Evolutionary conservation across 345 rosid genomes (phyloP), one percentile per base, ranked within the genome.

Genomic region (Ceriops zippeliana): DNA sequence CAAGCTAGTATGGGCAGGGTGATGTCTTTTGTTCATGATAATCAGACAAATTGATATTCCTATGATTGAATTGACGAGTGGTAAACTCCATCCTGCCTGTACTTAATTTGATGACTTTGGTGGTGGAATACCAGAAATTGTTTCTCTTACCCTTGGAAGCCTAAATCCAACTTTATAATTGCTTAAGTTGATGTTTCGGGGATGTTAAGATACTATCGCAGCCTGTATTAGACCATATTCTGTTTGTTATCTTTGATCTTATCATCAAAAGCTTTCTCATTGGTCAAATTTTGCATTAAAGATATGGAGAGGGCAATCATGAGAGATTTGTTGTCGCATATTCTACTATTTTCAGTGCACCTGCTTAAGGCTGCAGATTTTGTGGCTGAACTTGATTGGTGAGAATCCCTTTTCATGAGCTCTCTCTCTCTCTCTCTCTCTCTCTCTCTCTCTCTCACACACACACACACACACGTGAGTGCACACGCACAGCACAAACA

Each of bases 371-470:
- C 97, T 74, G 91, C 84, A 30, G 88, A 84, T 78, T 95, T 95
- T 82, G 83, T 81, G 7, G 91, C 98, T 59, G 93, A 91, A 80
- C 93, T 91, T 80, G 99, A 95, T 84, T 95, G 99, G 99, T 91
- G 82, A 79, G 81, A 35, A 57, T 57, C 59, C 73, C 65, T 69
- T 32, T 15, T 47, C 53, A 61, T 56, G 24, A 34, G 31, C 52
- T 27, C 64, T 61, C 46, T 54, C 61, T 5, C 30, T 30, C 20
- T 17, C 15, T 9, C 62, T 26, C 27, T 0, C 30, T 17, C 19
- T 24, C 22, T 5, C 30, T 30, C 20, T 17, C 15, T 9, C 62
- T 26, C 27, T 0, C 30, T 17, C 19, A 15, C 22, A 1, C 63
- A 6, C 37, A 1, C 11, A 42, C 49, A 42, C 49, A 42, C 17